phyloP scores from a whole-genome alignment of 805 yeast species.

The Huiozyma sinensis region DNA sequence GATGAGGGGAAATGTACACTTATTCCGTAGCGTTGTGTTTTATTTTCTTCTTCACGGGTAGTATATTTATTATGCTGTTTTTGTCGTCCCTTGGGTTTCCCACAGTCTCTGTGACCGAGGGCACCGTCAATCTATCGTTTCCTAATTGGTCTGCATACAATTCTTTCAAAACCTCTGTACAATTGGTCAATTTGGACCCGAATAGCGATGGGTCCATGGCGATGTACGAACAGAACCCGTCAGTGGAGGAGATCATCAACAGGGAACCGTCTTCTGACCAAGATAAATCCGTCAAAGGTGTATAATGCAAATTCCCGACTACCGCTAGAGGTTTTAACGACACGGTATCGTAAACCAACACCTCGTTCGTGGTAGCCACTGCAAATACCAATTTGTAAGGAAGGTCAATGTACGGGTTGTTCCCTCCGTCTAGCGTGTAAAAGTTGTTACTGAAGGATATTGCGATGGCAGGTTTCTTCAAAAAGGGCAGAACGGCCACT shows the following conservation, averaged over 20 bases:
- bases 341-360: slow-evolving; percentile 74
- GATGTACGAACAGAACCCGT: slow-evolving; percentile 79
- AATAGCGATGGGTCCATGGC: slow-evolving; percentile 42
- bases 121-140: background rate
- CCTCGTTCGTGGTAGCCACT: slow-evolving; percentile 83
- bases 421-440: slow-evolving; percentile 29
- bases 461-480: slow-evolving; percentile 76
- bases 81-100: background rate
- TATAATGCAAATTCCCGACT: slow-evolving; percentile 74
- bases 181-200: slow-evolving; percentile 33
- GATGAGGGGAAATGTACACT: background rate
- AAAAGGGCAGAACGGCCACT: slow-evolving; percentile 65
- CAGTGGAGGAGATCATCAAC: slow-evolving; percentile 72
- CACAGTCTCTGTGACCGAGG: background rate
- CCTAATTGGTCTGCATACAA: background rate
- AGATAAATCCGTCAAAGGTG: slow-evolving; percentile 74
- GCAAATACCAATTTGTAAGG: slow-evolving; percentile 84
- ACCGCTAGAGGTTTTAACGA: slow-evolving; percentile 56
- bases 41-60: slow-evolving; percentile 14
- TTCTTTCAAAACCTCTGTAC: background rate
- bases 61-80: slow-evolving; percentile 10
- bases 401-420: slow-evolving; percentile 34
- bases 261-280: slow-evolving; percentile 75
- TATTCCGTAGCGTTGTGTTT: slow-evolving; percentile 7
- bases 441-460: slow-evolving; percentile 63